Evolutionary conservation across 768 basidiomycete species (phyloP).

Genomic region (Cyclocybe aegerita): DNA sequence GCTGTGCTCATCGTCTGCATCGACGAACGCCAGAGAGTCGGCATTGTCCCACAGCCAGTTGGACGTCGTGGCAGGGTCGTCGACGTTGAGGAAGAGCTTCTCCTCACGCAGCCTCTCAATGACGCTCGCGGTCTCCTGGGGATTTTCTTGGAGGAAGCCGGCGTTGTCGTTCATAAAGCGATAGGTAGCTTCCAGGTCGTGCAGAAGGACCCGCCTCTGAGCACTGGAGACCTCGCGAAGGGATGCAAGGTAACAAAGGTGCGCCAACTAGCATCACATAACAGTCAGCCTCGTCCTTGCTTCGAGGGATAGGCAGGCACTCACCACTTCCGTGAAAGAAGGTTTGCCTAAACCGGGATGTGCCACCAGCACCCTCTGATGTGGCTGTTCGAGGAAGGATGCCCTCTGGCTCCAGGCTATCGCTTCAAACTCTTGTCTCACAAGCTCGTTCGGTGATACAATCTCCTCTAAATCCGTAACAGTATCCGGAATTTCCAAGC

Average conservation of each 20-base stretch:
- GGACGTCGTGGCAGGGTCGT: slow-evolving; percentile 29
- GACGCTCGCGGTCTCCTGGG: slow-evolving; percentile 14
- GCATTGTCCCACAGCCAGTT: slow-evolving; percentile 40
- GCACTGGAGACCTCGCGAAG: slow-evolving; percentile 17
- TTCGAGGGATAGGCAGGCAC: slow-evolving; percentile 13
- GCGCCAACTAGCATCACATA: slow-evolving; percentile 35
- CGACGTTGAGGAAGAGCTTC: slow-evolving; percentile 46
- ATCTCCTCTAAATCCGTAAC: slow-evolving; percentile 27
- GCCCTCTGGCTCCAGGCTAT: slow-evolving; percentile 54
- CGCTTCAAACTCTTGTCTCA: slow-evolving; percentile 34
- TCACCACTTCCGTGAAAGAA: slow-evolving; percentile 40
- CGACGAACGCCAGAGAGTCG: slow-evolving; percentile 35
- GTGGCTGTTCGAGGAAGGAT: slow-evolving; percentile 25
- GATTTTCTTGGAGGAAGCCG: too few relatives aligned
- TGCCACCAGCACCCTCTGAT: slow-evolving; percentile 28
- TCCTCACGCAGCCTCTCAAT: slow-evolving; percentile 18
- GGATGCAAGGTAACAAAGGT: slow-evolving; percentile 33
- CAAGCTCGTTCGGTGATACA: slow-evolving; percentile 37
- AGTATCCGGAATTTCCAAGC: slow-evolving; percentile 20
- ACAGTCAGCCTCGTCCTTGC: neutral
- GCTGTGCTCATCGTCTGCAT: slow-evolving; percentile 25
- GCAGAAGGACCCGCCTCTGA: slow-evolving; percentile 26
- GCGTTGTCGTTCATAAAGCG: slow-evolving; percentile 34
- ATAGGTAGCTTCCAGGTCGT: slow-evolving; percentile 43
- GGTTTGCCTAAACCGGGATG: slow-evolving; percentile 40